These are phyloP conservation scores for Colletotrichum sp. DNA, from an alignment of 2,329 filamentous ascomycete species.

Conservation along the genomic window DNA sequence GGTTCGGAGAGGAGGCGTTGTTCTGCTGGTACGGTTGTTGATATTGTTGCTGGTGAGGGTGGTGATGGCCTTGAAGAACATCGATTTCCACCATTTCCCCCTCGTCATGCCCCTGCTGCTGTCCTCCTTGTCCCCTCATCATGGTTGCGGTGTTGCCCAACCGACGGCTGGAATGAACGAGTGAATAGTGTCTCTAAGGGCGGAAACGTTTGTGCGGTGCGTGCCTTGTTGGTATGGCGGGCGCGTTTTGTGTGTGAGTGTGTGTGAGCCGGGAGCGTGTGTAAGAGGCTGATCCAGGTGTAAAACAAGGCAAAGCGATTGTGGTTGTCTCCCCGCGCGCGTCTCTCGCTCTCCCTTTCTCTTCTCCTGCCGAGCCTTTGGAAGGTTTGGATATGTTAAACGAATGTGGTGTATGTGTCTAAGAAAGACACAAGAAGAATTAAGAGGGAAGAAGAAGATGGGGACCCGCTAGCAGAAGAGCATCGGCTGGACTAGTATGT, in stretches of 20 bases:
- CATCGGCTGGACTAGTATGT: constrained; percentile 10
- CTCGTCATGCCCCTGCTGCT: constrained; percentile 30
- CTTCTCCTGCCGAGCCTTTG: not conserved
- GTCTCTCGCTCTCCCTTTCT: constrained; percentile 1
- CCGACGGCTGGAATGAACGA: constrained; percentile 19
- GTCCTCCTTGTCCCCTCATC: constrained; percentile 24
- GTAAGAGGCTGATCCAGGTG: not conserved
- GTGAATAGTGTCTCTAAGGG: constrained; percentile 13
- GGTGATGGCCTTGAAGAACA: constrained; percentile 26
- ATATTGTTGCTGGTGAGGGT: constrained; percentile 18
- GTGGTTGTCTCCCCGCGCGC: not conserved
- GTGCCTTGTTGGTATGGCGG: not conserved
- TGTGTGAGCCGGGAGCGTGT: not conserved
- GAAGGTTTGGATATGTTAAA: not conserved
- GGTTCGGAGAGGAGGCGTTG: constrained; percentile 21
- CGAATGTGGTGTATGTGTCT: constrained; percentile 1
- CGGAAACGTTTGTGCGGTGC: not conserved
- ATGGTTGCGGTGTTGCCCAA: constrained; percentile 20
- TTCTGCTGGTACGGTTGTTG: constrained; percentile 22
- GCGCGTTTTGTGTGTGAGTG: not conserved
- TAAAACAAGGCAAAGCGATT: constrained; percentile 6
- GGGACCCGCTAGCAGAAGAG: constrained; percentile 9
- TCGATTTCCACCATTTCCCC: constrained; percentile 42
- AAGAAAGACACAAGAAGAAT: not conserved
- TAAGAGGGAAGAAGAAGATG: not conserved